Base-by-base conservation (phyloP, 176 grass and related monocot genomes). In the Areca catechu region DNA sequence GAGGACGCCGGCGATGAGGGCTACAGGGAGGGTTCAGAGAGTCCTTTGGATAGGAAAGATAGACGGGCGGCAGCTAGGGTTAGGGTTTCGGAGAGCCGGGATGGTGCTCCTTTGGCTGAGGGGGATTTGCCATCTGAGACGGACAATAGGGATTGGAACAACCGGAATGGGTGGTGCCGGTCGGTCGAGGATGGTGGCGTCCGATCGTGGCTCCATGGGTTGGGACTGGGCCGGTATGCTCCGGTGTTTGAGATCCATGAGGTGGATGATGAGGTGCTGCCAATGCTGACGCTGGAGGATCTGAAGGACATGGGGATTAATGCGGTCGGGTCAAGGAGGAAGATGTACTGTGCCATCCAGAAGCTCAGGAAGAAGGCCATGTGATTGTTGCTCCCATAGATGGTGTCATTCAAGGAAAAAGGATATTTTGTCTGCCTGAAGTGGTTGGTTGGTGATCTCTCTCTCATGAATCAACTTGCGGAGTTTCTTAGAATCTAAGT, bases 291-390 rank as follows among this genome's bases (percentile, higher is more conserved):
- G 1, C 22, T 91, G 16, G 86, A 91, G 23, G 92, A 97, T 64
- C 76, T 97, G 65, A 97, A 81, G 74, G 86, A 97, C 63, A 97
- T 97, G 92, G 83, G 83, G 50, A 91, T 97, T 12, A 85, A 73
- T 62, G 92, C 92, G 9, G 86, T 97, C 20, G 92, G 92, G 0
- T 74, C 92, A 10, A 71, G 83, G 81, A 87, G 92, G 73, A 97
- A 97, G 79, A 57, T 97, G 65, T 91, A 77, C 56, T 74, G 72
- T 22, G 69, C 80, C 22, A 88, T 97, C 64, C 75, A 77, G 67
- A 86, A 87, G 62, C 79, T 90, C 18, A 73, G 76, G 68, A 80
- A 76, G 34, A 53, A 85, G 7, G 34, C 10, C 34, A 43, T 43
- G 34, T 43, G 34, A 43, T 43, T 43, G 9, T 12, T 12, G 34